phyloP scores from a whole-genome alignment of 139 green algal species.

The Bryopsis sp. region DNA sequence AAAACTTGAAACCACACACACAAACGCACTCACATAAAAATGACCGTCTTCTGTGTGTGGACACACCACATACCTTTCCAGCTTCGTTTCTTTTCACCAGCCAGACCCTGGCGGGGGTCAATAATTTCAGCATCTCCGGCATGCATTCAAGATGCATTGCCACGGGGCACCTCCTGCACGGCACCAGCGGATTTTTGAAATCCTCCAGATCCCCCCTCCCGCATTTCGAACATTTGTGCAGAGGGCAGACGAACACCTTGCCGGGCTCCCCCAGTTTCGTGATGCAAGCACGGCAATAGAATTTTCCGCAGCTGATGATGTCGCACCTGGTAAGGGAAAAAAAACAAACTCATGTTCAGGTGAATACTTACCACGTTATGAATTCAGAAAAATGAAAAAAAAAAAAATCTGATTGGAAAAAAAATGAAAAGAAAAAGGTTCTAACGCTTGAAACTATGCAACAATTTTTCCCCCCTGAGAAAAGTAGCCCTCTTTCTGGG shows the following conservation, averaged over 20 bases:
- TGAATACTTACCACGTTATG: too few relatives aligned
- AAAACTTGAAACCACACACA: too few relatives aligned
- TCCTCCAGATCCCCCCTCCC: not conserved
- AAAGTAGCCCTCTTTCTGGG: too few relatives aligned
- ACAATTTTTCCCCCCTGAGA: too few relatives aligned
- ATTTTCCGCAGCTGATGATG: not conserved
- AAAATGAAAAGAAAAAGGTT: too few relatives aligned
- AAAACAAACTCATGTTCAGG: too few relatives aligned
- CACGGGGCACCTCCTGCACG: not conserved
- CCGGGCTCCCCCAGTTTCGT: too few relatives aligned
- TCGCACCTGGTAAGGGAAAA: slow-evolving; percentile 9
- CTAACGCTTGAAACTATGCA: too few relatives aligned
- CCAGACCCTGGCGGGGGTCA: not conserved
- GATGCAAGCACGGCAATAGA: slow-evolving; percentile 1
- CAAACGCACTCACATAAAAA: too few relatives aligned
- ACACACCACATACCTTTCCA: not conserved
- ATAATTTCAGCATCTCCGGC: not conserved
- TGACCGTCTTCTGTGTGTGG: too few relatives aligned
- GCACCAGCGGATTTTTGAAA: not conserved
- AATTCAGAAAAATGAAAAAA: too few relatives aligned
- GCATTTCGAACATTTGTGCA: not conserved
- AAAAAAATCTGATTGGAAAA: too few relatives aligned
- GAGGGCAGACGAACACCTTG: not conserved
- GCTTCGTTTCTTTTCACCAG: not conserved
- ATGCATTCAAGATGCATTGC: not conserved